A percentile compares a stretch with the other conserved stretches of the same genome.
Evolutionary conservation across 352 stramenopile genomes (phyloP).

Genomic region (Peronospora belbahrii): DNA sequence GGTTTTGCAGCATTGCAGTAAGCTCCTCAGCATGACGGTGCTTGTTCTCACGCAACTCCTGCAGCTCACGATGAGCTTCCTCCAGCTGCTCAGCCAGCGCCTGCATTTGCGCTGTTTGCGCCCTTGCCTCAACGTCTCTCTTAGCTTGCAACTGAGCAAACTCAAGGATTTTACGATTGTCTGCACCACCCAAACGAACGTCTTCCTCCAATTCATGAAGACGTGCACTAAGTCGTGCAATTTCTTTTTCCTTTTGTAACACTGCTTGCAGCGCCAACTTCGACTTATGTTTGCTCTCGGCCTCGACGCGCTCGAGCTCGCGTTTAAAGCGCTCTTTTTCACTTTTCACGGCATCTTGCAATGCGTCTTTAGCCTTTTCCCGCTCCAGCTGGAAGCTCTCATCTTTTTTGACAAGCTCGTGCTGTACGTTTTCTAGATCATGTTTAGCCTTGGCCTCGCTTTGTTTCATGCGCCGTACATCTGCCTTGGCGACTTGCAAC

Average conservation of each 20-base stretch:
- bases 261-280: constrained; percentile 77
- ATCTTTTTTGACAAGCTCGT: constrained; percentile 32
- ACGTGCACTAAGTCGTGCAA: constrained; percentile 42
- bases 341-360: constrained; percentile 39
- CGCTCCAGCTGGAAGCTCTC: constrained; percentile 27
- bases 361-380: constrained; percentile 19
- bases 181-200: constrained; percentile 70
- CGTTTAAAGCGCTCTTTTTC: constrained; percentile 35
- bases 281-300: constrained; percentile 79
- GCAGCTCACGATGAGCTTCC: constrained; percentile 35
- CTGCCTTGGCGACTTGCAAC: constrained; percentile 43
- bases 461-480: constrained; percentile 42
- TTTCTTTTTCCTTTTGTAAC: constrained; percentile 72
- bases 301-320: constrained; percentile 60
- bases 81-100: constrained; percentile 41
- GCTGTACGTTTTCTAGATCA: constrained; percentile 49
- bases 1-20: constrained; percentile 65
- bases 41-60: constrained; percentile 54
- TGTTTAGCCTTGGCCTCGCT: constrained; percentile 14
- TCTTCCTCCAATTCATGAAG: constrained; percentile 76
- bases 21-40: constrained; percentile 57
- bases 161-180: constrained; percentile 85
- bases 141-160: constrained; percentile 81
- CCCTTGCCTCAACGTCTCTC: constrained; percentile 56
- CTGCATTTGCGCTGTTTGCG: constrained; percentile 47